Evolutionary conservation across 176 grass and related monocot genomes (phyloP).

Genomic region (Aegilops longissima): DNA sequence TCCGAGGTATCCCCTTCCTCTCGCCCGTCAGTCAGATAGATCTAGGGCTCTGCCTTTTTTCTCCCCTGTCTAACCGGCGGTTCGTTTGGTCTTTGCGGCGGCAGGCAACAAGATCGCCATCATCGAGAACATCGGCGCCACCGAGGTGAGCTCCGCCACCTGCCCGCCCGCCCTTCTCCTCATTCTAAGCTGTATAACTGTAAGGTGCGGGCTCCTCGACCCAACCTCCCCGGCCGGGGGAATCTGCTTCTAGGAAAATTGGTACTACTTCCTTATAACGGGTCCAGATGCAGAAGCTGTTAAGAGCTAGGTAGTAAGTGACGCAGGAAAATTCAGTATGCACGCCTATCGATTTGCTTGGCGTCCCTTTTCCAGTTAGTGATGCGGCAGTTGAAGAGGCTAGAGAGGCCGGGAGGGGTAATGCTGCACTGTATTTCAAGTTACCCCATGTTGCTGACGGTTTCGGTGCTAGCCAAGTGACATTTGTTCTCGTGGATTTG

Average conservation of each 20-base stretch:
- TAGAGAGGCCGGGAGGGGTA: neutral
- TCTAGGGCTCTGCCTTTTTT: slow-evolving; percentile 28
- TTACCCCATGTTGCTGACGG: too few relatives aligned
- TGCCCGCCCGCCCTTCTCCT: neutral
- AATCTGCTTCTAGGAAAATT: neutral
- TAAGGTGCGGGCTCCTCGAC: neutral
- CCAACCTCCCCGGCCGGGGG: neutral
- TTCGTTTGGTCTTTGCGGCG: neutral
- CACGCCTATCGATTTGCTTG: too few relatives aligned
- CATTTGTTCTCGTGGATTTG: neutral
- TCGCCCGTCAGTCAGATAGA: slow-evolving; percentile 17
- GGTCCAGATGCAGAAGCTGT: neutral
- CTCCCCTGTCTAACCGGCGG: neutral
- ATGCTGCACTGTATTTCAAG: too few relatives aligned
- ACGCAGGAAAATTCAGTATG: neutral
- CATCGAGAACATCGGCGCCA: slow-evolving; percentile 88
- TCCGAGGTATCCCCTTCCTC: slow-evolving; percentile 37
- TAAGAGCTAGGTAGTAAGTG: too few relatives aligned
- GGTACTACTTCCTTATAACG: neutral
- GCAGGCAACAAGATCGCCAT: slow-evolving; percentile 96
- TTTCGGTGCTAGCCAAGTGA: neutral
- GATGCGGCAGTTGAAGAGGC: too few relatives aligned
- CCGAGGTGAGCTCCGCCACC: slow-evolving; percentile 59
- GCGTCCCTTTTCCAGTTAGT: too few relatives aligned
- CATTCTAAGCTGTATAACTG: neutral